Evolutionary conservation across 768 basidiomycete species (phyloP).

Genomic region (Amanita thiersii): DNA sequence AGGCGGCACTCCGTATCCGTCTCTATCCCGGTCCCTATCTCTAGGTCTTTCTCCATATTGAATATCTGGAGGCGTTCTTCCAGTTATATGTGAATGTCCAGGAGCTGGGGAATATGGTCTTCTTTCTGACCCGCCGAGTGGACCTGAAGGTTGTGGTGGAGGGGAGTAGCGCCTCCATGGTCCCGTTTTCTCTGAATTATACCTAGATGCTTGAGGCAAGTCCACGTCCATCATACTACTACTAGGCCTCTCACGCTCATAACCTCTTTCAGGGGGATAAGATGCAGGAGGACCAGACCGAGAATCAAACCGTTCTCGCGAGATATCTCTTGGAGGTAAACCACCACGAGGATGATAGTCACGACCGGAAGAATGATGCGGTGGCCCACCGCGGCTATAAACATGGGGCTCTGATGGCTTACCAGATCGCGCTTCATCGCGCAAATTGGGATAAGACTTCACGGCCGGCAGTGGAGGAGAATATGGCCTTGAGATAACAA

Average conservation of each 20-base stretch:
- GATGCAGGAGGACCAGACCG: not conserved
- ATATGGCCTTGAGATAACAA: not conserved
- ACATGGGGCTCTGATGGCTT: slow-evolving; percentile 16
- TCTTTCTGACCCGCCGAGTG: too few relatives aligned
- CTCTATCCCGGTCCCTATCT: not conserved
- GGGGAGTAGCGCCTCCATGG: not conserved
- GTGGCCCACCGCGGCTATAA: slow-evolving; percentile 9
- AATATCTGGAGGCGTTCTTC: not conserved
- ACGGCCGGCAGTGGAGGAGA: not conserved
- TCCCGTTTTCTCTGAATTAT: not conserved
- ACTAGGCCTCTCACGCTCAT: not conserved
- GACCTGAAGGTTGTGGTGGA: not conserved
- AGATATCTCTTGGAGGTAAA: not conserved
- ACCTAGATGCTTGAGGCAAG: not conserved
- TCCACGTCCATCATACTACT: slow-evolving; percentile 7
- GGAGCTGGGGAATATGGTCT: not conserved
- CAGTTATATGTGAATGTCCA: too few relatives aligned
- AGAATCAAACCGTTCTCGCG: not conserved
- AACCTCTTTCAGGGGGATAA: not conserved
- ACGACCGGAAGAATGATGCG: slow-evolving; percentile 21
- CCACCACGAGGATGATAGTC: slow-evolving; percentile 16
- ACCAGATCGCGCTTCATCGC: slow-evolving; percentile 23
- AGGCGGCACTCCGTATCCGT: not conserved
- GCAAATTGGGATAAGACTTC: slow-evolving; percentile 10
- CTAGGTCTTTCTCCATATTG: not conserved